These are phyloP conservation scores for Brasenia schreberi DNA, from an alignment of 164 flowering plant species.

Conservation along the genomic window DNA sequence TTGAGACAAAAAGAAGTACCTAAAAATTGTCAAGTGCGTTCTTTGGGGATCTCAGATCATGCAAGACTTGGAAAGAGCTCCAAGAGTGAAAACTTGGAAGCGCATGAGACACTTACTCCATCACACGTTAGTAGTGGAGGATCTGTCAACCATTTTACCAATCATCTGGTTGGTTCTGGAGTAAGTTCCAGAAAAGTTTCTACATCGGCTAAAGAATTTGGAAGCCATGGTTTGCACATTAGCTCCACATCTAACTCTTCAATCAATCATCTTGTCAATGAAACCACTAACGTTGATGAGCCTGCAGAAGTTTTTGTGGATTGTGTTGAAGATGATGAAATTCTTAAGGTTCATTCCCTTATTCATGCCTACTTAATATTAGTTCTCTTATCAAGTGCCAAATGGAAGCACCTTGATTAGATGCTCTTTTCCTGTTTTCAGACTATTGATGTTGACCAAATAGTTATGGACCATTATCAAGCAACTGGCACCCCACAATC, in stretches of 20 bases:
- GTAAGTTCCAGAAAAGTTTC: conserved; percentile 13
- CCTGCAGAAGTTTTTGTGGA: conserved; percentile 11
- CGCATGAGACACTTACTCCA: conserved; percentile 9
- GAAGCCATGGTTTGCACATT: background rate
- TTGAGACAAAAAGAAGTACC: conserved; percentile 6
- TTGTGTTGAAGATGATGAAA: conserved; percentile 62
- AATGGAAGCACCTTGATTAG: background rate
- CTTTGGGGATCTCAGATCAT: conserved; percentile 12
- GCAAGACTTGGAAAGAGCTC: background rate
- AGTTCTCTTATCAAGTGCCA: too few species aligned
- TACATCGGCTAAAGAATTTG: background rate
- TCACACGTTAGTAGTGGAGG: conserved; percentile 10
- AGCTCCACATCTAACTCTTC: background rate
- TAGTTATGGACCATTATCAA: conserved; percentile 70
- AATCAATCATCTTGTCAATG: background rate
- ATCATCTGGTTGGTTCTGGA: conserved; percentile 7
- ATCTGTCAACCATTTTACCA: conserved; percentile 9
- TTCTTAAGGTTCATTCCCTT: conserved; percentile 50
- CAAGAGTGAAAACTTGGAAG: conserved; percentile 9
- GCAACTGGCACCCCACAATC: conserved; percentile 63
- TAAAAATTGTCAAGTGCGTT: conserved; percentile 14
- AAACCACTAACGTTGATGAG: conserved; percentile 5
- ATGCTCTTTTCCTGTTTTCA: conserved; percentile 20
- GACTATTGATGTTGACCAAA: conserved; percentile 88
- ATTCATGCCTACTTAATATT: too few species aligned